Evolutionary conservation across 2,329 filamentous ascomycete species (phyloP).

Genomic region (Calonectria fujianensis): DNA sequence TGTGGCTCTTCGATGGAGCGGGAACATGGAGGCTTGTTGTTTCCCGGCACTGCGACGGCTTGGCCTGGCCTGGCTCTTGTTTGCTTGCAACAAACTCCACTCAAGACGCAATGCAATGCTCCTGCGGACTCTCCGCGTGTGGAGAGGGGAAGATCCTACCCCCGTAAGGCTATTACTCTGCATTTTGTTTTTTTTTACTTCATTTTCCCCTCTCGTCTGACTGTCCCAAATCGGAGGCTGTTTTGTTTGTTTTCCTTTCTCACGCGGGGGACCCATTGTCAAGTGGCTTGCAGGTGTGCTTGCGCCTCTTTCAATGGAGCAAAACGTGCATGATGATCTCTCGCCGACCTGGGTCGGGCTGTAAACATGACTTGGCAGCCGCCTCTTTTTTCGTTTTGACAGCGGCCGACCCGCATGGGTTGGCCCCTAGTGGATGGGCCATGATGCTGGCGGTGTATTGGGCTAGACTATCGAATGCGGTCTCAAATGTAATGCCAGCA

Average conservation of each 20-base stretch:
- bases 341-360: background rate
- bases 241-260: background rate
- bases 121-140: background rate
- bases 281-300: background rate
- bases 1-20: background rate
- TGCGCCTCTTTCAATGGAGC: slow-evolving; percentile 5
- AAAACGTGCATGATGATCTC: background rate
- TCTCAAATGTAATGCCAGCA: background rate
- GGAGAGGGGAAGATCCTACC: background rate
- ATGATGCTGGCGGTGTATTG: background rate
- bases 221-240: background rate
- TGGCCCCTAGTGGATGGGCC: background rate
- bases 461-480: background rate
- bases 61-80: too few species aligned
- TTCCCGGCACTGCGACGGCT: background rate
- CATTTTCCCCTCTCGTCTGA: background rate
- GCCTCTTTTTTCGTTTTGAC: background rate
- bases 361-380: background rate
- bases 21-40: background rate
- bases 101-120: background rate
- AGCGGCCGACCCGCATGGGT: slow-evolving; percentile 1
- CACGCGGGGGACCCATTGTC: background rate
- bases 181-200: background rate
- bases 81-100: background rate
- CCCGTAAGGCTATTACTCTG: background rate